Conservation (phyloP, 352 stramenopile genomes). For the Pelagophyceae sp. region DNA sequence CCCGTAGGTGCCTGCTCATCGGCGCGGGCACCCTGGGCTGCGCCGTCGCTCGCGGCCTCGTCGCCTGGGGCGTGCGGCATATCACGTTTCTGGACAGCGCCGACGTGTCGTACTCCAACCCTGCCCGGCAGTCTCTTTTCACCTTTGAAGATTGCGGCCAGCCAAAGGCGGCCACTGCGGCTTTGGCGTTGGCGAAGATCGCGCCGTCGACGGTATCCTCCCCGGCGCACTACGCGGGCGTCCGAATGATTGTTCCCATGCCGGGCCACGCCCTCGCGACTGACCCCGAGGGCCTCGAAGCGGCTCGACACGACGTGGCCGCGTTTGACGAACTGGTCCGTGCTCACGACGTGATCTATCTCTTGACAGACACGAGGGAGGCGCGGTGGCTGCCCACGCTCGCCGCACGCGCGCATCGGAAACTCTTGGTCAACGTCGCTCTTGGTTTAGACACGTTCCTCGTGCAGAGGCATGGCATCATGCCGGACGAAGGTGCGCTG, state of each 20-base stretch:
- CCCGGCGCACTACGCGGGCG: constrained; percentile 43
- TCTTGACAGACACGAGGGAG: constrained; percentile 96
- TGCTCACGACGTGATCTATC: constrained; percentile 86
- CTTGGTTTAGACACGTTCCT: constrained; percentile 93
- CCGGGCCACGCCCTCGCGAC: constrained; percentile 72
- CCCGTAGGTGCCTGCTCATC: constrained; percentile 89
- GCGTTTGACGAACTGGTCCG: constrained; percentile 76
- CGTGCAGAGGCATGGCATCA: constrained; percentile 91
- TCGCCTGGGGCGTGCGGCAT: constrained; percentile 92
- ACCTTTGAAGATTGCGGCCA: constrained; percentile 84
- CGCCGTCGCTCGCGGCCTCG: constrained; percentile 79
- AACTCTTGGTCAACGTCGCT: constrained; percentile 74
- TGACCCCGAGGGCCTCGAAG: constrained; percentile 28
- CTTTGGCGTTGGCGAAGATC: constrained; percentile 77
- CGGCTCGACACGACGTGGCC: constrained; percentile 44
- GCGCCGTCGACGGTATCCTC: constrained; percentile 36
- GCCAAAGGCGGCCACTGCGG: constrained; percentile 81
- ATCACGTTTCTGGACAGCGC: constrained; percentile 97
- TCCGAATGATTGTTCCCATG: constrained; percentile 96
- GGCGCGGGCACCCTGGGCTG: constrained; percentile 91
- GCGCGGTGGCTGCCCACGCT: constrained; percentile 95
- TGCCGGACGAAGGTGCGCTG: too few species aligned
- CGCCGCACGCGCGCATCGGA: constrained; percentile 78
- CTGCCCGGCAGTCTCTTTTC: constrained; percentile 91
- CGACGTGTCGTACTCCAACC: constrained; percentile 92